Evolutionary conservation across 169 alveolate species (phyloP), one percentile per base, ranked within the genome.

Genomic region (Eimeria maxima): DNA sequence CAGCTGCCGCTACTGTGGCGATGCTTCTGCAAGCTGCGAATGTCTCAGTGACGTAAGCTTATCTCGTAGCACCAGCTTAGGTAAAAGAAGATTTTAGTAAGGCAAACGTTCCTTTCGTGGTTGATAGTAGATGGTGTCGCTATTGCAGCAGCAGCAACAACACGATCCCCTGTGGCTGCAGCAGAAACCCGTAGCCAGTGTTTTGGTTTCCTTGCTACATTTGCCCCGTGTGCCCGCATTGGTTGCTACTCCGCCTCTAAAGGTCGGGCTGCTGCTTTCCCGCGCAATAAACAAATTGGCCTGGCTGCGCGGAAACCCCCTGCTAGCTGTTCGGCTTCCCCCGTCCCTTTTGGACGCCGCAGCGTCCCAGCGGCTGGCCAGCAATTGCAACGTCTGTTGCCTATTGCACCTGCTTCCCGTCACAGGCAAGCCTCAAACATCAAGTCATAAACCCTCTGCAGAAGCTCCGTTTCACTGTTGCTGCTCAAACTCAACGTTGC

Each of bases 211-310:
- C 53, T 14, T 71, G 47, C 14, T 67, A 27, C n/a, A 14, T 38
- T 47, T 4, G 4, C 38, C 29, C n/a, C 38, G 81, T 4, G 81
- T n/a, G 13, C 13, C 53, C 38, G 53, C 81, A 45, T 20, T 38
- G 53, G 7, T 83, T 50, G 29, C 50, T 55, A 44, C 50, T 55
- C 57, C n/a, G 4, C 20, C 57, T 83, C 50, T 45, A 7, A 80
- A 86, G 93, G 80, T 13, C 27, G 93, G 93, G 57, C 11, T 63
- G 24, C 93, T 86, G 81, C 80, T 86, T 24, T 55, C 93, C 42
- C 60, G 93, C 6, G 76, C 93, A 33, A n/a, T 86, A 4, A 86
- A 86, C 93, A 86, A 63, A 38, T 81, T 86, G 47, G 93, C 93
- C 24, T 86, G 93, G 93, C 63, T 86, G 42, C 80, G 93, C 6